Evolutionary conservation across 1,139 yeast species (phyloP).

Genomic region (Sugiyamaella pinicola): DNA sequence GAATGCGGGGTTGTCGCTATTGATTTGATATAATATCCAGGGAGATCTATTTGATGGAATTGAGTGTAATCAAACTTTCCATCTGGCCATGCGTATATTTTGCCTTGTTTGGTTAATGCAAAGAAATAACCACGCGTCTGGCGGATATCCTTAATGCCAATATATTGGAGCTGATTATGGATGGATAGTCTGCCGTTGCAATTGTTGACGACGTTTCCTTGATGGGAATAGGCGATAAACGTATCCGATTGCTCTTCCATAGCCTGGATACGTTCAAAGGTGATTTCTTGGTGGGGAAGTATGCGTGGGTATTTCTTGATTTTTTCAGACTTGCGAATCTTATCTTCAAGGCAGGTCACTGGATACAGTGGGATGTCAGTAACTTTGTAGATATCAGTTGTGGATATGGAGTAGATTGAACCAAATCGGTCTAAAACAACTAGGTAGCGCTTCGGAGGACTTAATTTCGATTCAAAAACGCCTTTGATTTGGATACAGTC

Average conservation of each 20-base stretch:
- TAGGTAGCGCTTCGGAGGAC: conserved; percentile 10
- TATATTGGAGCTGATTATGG: conserved; percentile 4
- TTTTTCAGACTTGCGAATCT: conserved; percentile 12
- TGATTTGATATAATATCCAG: conserved; percentile 9
- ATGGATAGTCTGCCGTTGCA: conserved; percentile 1
- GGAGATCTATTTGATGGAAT: conserved; percentile 5
- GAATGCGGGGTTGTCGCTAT: conserved; percentile 16
- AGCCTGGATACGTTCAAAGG: conserved; percentile 16
- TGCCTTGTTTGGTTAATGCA: conserved; percentile 13
- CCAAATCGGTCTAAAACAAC: conserved; percentile 15
- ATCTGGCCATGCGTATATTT: conserved; percentile 11
- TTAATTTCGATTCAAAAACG: conserved; percentile 11
- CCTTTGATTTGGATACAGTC: conserved; percentile 14
- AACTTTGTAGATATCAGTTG: conserved; percentile 14
- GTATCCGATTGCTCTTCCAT: conserved; percentile 12
- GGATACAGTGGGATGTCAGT: conserved; percentile 15
- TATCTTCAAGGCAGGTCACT: conserved; percentile 9
- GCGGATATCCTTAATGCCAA: conserved; percentile 14
- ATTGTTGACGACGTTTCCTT: conserved; percentile 14
- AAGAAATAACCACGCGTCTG: conserved; percentile 12
- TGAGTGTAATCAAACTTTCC: conserved; percentile 11
- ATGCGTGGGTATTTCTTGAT: conserved; percentile 15
- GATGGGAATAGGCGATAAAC: conserved; percentile 11
- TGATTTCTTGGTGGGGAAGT: conserved; percentile 5
- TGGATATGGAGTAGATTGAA: conserved; percentile 7